Percentiles rank a stretch among this genome's conserved stretches.
These are phyloP conservation scores for Penicillium nucicola DNA, from an alignment of 495 filamentous ascomycete genomes.

Conservation along the genomic window DNA sequence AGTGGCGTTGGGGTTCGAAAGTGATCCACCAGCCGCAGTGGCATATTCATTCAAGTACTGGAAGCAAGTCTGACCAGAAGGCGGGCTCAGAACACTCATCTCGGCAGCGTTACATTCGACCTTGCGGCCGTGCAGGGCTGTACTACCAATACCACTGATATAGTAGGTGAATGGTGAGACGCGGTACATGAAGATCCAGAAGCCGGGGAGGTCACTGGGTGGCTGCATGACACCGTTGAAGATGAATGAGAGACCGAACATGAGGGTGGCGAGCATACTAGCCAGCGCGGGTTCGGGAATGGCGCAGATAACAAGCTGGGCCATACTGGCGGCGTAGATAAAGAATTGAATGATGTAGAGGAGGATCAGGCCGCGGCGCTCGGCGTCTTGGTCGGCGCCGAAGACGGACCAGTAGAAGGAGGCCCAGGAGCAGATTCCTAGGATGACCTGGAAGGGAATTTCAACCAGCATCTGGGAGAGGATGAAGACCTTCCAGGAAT, in stretches of 20 bases:
- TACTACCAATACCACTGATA: conserved; percentile 53
- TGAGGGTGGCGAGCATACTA: conserved; percentile 51
- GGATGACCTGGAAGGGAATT: conserved; percentile 44
- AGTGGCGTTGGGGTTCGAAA: conserved; percentile 49
- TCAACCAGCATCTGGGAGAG: conserved; percentile 48
- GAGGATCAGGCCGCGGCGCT: conserved; percentile 49
- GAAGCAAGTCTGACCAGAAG: conserved; percentile 46
- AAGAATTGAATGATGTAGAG: conserved; percentile 49
- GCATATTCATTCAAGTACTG: conserved; percentile 54
- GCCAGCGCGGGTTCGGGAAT: conserved; percentile 52
- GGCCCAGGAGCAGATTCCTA: conserved; percentile 41
- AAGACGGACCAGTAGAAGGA: conserved; percentile 49
- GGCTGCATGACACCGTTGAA: conserved; percentile 59
- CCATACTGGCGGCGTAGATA: conserved; percentile 43
- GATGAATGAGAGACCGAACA: conserved; percentile 53
- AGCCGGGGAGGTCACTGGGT: conserved; percentile 54
- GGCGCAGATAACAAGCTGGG: conserved; percentile 53
- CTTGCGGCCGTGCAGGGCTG: conserved; percentile 50
- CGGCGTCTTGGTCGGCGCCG: conserved; percentile 32
- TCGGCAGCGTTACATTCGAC: conserved; percentile 56
- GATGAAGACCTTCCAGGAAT: conserved; percentile 53
- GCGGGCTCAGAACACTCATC: conserved; percentile 50
- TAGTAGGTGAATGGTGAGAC: conserved; percentile 67
- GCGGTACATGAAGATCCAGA: conserved; percentile 79
- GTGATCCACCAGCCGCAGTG: conserved; percentile 40